Evolutionary conservation across 768 basidiomycete genomes (phyloP).

Genomic region (Termitomyces sp.): DNA sequence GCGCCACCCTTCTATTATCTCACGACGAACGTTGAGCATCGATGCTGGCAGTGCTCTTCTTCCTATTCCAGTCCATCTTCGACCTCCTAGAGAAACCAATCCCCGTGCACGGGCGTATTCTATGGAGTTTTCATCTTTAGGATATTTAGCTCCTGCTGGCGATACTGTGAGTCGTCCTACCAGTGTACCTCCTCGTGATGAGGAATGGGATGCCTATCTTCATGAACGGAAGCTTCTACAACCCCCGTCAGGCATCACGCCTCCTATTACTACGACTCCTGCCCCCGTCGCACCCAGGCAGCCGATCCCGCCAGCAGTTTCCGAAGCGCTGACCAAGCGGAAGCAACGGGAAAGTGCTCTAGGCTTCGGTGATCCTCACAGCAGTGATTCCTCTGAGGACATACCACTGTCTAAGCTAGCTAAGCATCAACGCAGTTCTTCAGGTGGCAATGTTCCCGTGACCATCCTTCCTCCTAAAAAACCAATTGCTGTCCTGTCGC

Average conservation of each 20-base stretch:
- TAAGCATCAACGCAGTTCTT: conserved; percentile 21
- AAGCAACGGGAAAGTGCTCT: conserved; percentile 69
- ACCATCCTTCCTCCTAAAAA: conserved; percentile 45
- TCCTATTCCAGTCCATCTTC: conserved; percentile 48
- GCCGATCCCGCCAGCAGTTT: conserved; percentile 64
- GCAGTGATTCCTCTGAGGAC: conserved; percentile 43
- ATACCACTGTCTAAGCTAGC: conserved; percentile 34
- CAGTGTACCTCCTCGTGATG: conserved; percentile 65
- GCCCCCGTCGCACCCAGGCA: conserved; percentile 34
- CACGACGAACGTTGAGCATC: conserved; percentile 61
- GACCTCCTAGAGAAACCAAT: conserved; percentile 63
- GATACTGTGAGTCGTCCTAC: conserved; percentile 63
- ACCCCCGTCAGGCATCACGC: conserved; percentile 73
- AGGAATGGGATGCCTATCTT: conserved; percentile 86
- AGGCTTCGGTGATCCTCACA: conserved; percentile 31
- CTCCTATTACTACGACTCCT: conserved; percentile 68
- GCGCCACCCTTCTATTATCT: conserved; percentile 59
- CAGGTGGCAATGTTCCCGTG: conserved; percentile 29
- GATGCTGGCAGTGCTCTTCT: conserved; percentile 53
- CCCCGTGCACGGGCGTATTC: conserved; percentile 68
- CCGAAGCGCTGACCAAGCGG: conserved; percentile 66
- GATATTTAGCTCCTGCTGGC: conserved; percentile 36
- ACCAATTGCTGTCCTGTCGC: conserved; percentile 30
- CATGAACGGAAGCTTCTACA: conserved; percentile 80
- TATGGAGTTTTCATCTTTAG: conserved; percentile 56